Base-by-base conservation (phyloP, 805 yeast species). In the Ogataea pignaliae region DNA sequence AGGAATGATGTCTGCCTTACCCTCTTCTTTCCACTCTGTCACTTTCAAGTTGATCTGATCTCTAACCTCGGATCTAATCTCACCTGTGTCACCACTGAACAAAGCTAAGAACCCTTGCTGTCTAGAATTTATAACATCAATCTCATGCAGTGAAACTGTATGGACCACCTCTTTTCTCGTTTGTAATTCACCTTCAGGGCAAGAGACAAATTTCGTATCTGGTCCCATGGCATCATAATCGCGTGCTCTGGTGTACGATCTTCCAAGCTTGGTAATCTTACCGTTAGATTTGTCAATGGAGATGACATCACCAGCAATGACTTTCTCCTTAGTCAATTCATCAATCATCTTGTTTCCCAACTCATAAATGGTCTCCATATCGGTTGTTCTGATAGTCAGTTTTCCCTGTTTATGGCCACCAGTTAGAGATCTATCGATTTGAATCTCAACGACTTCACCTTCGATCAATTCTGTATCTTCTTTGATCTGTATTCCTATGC, bases 181-280 rank as follows among this genome's bases (percentile, higher is more conserved):
- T 72, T 93, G 99, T 37, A 93, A 96, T 66, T 93, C 99, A 42
- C 99, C 99, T 70, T 93, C 95, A 48, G 99, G 99, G 57, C 95
- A 76, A 36, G 99, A 97, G 17, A 93, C 98, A 66, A 93, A 93
- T 40, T 55, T 61, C 16, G 65, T 62, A 69, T 93, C 98, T 69
- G 95, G 97, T 26, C 98, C 97, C 74, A 93, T 98, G 47, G 95
- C 78, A 67, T 93, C 99, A 57, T 90, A 93, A 69, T 93, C 99
- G 10, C 99, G 89, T 18, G 99, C 97, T 60, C 89, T 89, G 0
- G 97, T 97, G 65, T 93, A 98, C n/a, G 96, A 86, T 65, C 99
- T 79, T 42, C 99, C 99, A 21, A 93, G 96, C 60, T 98, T 77
- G 61, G 91, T 91, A 34, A 93, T 97, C 17, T 96, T 88, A 35